Evolutionary conservation across 371 early-diverging fungal species (phyloP), one percentile per base, ranked within the genome.

Genomic region (Saksenaea vasiformis): DNA sequence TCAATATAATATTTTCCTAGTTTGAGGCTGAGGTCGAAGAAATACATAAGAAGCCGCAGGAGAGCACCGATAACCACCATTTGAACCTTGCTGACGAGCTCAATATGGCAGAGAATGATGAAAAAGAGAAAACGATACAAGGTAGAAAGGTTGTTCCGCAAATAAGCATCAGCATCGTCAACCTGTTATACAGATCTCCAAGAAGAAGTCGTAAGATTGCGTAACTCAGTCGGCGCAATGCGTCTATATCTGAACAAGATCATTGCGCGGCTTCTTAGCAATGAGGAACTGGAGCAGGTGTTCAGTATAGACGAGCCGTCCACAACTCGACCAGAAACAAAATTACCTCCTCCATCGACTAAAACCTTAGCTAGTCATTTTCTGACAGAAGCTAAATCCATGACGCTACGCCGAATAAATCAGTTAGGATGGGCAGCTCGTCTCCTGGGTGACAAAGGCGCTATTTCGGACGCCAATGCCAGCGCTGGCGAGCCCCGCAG

Each of bases 171-270:
- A 56, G 41, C n/a, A 17, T 28, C 9, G n/a, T 31, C 3, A 5
- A 10, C 7, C 5, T 13, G 27, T 41, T 11, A 35, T 17, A 47
- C 64, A 63, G 74, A 73, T 34, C 66, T 85, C 9, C 69, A 71
- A 47, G 83, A 81, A 36, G 89, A 88, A 58, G 38, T 78, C 35
- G 68, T 70, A 61, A 69, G 56, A 17, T 71, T 87, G 35, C 73
- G 75, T 62, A 88, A 89, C 47, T 78, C 87, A 51, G 87, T 87
- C 69, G 79, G 81, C 24, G 87, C 88, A 2, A 67, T 90, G 37
- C 65, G 73, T 24, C 71, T 87, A 15, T 91, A 91, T 57, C 79
- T 91, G 71, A 77, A 83, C 74, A 91, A 86, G 70, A 88, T 91
- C 41, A 69, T 90, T n/a, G 66, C 65, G 53, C 74, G 82, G 54